Evolutionary conservation across 306 rosid species (phyloP), one percentile per base, ranked within the genome.

Genomic region (Dalbergia oliveri): DNA sequence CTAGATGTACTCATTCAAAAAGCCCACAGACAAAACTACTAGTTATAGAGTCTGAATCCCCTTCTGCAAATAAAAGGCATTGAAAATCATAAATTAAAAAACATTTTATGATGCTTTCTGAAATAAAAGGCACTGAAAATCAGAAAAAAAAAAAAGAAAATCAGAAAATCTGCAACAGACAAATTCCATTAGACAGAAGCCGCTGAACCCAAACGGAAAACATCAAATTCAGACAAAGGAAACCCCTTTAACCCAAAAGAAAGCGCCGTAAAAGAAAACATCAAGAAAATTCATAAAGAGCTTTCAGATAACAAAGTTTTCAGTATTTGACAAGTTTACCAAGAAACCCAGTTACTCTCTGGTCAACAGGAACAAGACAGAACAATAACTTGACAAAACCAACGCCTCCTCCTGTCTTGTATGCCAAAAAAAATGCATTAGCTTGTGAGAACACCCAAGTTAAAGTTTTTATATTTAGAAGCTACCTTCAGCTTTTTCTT

Each of bases 151-250:
- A 63, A 76, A 26, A 72, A 35, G 74, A 80, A 66, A 23, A 21
- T 63, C 54, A 74, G 63, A 78, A 81, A 60, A 83, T 81, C 79
- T 64, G 13, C 63, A 76, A 75, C 75, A 75, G 60, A 67, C 83
- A 88, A 65, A 78, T 79, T 53, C 86, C 73, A 75, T 43, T 56
- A 79, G 34, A 61, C n/a, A 71, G 77, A 81, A 35, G 82, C 18
- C 50, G 76, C 78, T 74, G 75, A 57, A 64, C 86, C 84, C 70
- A 54, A 83, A 79, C 59, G 70, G 80, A 86, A 85, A 79, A 75
- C 41, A 60, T 73, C 78, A 75, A 76, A 86, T 64, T 70, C 82
- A 66, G 82, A 60, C 69, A 60, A 78, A 19, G 9, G 11, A 37
- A 69, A 71, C n/a, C 61, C 71, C 77, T 69, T 47, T 16, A 43